These are phyloP conservation scores for Enteropsectra breve DNA, from an alignment of 371 early-diverging fungal species.

Conservation along the genomic window DNA sequence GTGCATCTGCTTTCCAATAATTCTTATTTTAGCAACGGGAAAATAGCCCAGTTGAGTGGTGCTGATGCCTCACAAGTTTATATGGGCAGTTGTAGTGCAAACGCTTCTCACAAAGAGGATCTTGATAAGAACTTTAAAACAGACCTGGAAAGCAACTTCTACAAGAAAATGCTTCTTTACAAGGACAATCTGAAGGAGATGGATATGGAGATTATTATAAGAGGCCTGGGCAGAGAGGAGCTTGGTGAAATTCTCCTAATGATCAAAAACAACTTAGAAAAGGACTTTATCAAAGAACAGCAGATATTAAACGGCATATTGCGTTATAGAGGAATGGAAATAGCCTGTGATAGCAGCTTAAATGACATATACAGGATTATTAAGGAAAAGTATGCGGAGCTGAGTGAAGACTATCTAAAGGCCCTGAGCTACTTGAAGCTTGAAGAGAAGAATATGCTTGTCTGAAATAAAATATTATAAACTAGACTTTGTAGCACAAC, in stretches of 20 bases:
- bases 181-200: not conserved
- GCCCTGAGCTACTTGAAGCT: no score
- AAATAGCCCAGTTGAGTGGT: not conserved
- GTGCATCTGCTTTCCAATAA: constrained; percentile 15
- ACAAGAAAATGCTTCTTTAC: constrained; percentile 12
- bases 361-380: no score
- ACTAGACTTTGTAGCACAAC: no score
- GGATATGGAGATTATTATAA: constrained; percentile 1
- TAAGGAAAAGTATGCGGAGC: no score
- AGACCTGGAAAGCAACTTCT: constrained; percentile 4
- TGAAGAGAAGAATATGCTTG: no score
- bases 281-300: not conserved
- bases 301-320: constrained; percentile 4
- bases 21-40: not conserved
- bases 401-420: no score
- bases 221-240: constrained; percentile 5
- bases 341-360: no score
- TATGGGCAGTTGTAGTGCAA: not conserved
- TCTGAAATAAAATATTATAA: no score
- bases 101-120: not conserved
- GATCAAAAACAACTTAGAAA: not conserved
- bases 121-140: not conserved
- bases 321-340: not conserved
- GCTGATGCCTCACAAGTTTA: not conserved
- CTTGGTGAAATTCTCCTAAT: not conserved